Evolutionary conservation across 441 rosid species (phyloP), one percentile per base, ranked within the genome.

Genomic region (Erysimum cheiri): DNA sequence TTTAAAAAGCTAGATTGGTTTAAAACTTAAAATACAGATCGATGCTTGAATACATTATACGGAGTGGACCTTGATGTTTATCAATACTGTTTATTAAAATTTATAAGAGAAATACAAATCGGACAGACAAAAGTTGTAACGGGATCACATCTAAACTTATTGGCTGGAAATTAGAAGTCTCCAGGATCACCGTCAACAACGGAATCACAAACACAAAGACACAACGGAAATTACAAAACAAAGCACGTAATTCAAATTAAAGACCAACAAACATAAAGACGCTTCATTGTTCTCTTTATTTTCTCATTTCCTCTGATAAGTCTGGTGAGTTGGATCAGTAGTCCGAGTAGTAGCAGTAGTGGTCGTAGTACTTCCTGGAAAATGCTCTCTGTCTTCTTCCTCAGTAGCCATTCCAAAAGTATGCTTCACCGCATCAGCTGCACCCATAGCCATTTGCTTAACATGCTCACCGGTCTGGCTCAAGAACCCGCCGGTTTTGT

Each of bases 401-500:
- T 70, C 79, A 3, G 71, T 36, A 5, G 67, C 78, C 43, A 86
- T 78, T 0, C 92, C 96, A 53, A 93, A 69, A 8, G 91, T 74
- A 52, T 74, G 72, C 69, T 84, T 93, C 47, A 84, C 84, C 0
- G 94, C 84, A 13, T 79, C 96, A 37, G 83, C 75, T 10, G 95
- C 84, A 8, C 83, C 82, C 41, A 78, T 78, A 0, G 97, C 91
- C 80, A 73, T 79, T 32, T 77, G 70, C 82, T 67, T 93, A 76
- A 87, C 74, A 13, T 78, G 81, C 71, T 88, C 88, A 54, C 90
- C 87, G 1, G 97, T 83, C 71, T 81, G 76, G 44, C 80, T 76
- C 10, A 91, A 55, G 17, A 81, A 67, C 44, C 90, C 88, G 3
- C 77, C 80, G 0, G 80, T 80, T 72, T 78, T 74, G 64, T 82